Percentiles rank a stretch among this genome's conserved stretches.
Evolutionary conservation across 805 yeast genomes (phyloP).

Genomic region (Saccharomycopsis lassenensis): DNA sequence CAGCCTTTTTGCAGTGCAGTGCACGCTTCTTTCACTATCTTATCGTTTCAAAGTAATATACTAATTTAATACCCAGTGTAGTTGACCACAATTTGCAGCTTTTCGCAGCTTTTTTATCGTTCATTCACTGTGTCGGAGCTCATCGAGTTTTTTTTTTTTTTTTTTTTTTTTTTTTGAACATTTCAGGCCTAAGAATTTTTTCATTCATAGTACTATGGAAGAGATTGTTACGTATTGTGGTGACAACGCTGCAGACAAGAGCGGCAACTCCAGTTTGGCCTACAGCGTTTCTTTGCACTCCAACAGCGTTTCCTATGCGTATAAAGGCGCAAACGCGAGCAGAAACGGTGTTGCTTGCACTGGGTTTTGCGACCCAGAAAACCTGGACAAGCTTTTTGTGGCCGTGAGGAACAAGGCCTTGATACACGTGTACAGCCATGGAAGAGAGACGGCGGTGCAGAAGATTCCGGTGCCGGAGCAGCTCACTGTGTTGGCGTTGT

Average conservation of each 20-base stretch:
- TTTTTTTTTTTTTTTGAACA: too few relatives aligned
- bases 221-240: conserved; percentile 39
- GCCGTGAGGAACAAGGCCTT: conserved; percentile 66
- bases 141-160: too few relatives aligned
- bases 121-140: too few relatives aligned
- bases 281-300: conserved; percentile 33
- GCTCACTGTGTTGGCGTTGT: conserved; percentile 42
- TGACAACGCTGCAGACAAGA: conserved; percentile 34
- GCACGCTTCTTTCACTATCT: too few relatives aligned
- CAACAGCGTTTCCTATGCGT: conserved; percentile 31
- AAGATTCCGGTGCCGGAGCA: conserved; percentile 78
- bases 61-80: too few relatives aligned
- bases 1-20: too few relatives aligned
- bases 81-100: too few relatives aligned
- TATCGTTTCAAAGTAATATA: too few relatives aligned
- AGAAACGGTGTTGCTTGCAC: conserved; percentile 41
- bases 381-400: conserved; percentile 45
- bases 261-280: conserved; percentile 33
- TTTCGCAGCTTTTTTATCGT: too few relatives aligned
- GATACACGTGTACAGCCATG: conserved; percentile 47
- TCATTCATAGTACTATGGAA: conserved; percentile 28
- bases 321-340: conserved; percentile 37
- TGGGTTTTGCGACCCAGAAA: conserved; percentile 37
- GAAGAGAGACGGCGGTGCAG: conserved; percentile 53
- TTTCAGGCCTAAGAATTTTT: too few relatives aligned